These are phyloP conservation scores for Eucalyptus urophylla DNA, from an alignment of 345 rosid genomes.

Conservation along the genomic window DNA sequence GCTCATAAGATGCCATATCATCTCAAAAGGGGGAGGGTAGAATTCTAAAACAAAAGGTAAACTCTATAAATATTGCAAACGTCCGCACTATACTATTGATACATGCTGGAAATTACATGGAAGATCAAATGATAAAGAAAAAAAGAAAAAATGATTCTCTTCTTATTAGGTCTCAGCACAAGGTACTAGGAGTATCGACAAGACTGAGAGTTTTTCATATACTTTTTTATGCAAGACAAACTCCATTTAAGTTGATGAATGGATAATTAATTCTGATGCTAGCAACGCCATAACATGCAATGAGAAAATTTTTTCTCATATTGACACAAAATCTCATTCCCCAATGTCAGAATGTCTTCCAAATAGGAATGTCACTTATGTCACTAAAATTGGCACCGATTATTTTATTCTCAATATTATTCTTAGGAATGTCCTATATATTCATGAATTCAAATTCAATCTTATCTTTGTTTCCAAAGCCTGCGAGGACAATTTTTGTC, in stretches of 20 bases:
- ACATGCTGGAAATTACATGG: not conserved
- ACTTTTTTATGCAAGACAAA: not conserved
- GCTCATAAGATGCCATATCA: not conserved
- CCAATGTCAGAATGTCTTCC: not conserved
- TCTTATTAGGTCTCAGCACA: not conserved
- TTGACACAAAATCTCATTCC: too few species aligned
- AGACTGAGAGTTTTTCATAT: fast-evolving
- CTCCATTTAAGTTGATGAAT: not conserved
- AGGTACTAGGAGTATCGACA: not conserved
- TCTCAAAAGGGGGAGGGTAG: not conserved
- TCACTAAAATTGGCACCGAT: not conserved
- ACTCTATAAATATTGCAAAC: not conserved
- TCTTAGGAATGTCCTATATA: too few species aligned
- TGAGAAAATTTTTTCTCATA: fast-evolving
- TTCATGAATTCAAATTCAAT: not conserved
- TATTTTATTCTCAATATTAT: too few species aligned
- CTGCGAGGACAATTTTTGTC: too few species aligned
- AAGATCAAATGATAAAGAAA: too few species aligned
- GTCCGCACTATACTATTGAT: fast-evolving
- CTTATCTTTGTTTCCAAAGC: not conserved
- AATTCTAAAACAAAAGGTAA: not conserved
- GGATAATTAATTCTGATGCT: too few species aligned
- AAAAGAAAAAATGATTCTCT: not conserved
- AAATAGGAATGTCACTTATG: too few species aligned
- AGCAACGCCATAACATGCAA: not conserved